These are phyloP conservation scores for Ramaria rubella DNA, from an alignment of 768 basidiomycete genomes.

Conservation along the genomic window DNA sequence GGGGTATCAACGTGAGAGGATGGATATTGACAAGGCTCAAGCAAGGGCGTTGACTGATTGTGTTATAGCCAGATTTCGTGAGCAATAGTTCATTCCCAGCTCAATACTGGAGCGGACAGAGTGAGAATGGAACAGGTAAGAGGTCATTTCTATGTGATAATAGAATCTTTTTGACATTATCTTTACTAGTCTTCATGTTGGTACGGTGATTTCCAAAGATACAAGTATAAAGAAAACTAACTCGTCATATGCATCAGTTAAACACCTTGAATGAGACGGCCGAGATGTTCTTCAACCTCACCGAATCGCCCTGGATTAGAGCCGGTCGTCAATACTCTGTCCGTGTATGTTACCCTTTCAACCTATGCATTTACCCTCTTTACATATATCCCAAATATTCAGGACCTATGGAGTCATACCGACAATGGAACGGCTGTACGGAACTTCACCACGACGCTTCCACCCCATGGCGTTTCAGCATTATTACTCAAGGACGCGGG, in stretches of 20 bases:
- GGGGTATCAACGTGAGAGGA: constrained; percentile 54
- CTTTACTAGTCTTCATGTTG: constrained; percentile 47
- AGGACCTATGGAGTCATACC: constrained; percentile 73
- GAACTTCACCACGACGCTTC: constrained; percentile 51
- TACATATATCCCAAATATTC: background rate
- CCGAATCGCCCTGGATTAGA: constrained; percentile 66
- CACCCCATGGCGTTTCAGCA: constrained; percentile 64
- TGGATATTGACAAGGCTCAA: background rate
- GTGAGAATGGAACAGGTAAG: constrained; percentile 46
- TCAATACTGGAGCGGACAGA: constrained; percentile 66
- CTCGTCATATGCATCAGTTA: constrained; percentile 32
- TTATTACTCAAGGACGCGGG: constrained; percentile 59
- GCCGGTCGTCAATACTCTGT: constrained; percentile 62
- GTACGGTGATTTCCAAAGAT: constrained; percentile 29
- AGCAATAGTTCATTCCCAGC: constrained; percentile 47
- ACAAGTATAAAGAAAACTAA: background rate
- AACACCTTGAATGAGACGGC: constrained; percentile 52
- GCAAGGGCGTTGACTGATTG: background rate
- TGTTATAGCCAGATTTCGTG: constrained; percentile 30
- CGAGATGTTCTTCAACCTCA: constrained; percentile 54
- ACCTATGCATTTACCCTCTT: background rate
- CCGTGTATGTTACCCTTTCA: constrained; percentile 36
- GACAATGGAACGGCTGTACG: constrained; percentile 61
- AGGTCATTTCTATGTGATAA: background rate
- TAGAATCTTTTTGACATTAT: background rate